These are phyloP conservation scores for Austroboletus olivaceoglutinosus DNA, from an alignment of 1,284 basidiomycete species.

Conservation along the genomic window DNA sequence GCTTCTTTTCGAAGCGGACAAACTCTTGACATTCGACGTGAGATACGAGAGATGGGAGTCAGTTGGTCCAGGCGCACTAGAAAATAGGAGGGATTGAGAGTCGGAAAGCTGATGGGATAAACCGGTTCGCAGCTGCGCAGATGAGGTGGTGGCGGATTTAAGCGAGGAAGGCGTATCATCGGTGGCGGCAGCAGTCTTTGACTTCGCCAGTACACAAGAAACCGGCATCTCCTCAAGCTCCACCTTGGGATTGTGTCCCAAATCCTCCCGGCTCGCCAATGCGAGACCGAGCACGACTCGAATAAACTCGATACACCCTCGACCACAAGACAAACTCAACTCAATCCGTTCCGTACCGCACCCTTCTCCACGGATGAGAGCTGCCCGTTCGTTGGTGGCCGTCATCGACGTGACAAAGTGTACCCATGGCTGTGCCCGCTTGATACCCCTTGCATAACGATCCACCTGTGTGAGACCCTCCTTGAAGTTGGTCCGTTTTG, in stretches of 20 bases:
- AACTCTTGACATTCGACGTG: too few relatives aligned
- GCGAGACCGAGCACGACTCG: conserved; percentile 13
- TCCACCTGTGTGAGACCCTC: conserved; percentile 7
- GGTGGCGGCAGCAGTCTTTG: too few relatives aligned
- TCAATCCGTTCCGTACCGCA: conserved; percentile 14
- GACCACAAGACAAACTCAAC: conserved; percentile 4
- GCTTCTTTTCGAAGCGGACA: too few relatives aligned
- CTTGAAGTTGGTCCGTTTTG: conserved; percentile 2
- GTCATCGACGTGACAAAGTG: conserved; percentile 10
- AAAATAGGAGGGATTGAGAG: too few relatives aligned
- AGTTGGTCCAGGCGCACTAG: too few relatives aligned
- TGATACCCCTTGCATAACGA: conserved; percentile 10
- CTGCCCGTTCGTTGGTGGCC: conserved; percentile 7
- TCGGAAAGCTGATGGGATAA: too few relatives aligned
- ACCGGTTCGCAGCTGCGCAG: too few relatives aligned
- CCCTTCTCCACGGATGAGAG: conserved; percentile 14
- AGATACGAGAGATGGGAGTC: too few relatives aligned
- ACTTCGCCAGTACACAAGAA: too few relatives aligned
- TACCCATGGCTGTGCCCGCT: conserved; percentile 15
- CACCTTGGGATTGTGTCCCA: conserved; percentile 12
- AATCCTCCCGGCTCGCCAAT: conserved; percentile 4
- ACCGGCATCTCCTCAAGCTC: background rate
- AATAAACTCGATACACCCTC: conserved; percentile 17
- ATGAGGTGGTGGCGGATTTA: too few relatives aligned
- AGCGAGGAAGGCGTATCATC: too few relatives aligned